Evolutionary conservation across 257 asterid genomes (phyloP), one percentile per base, ranked within the genome.

Genomic region (Solanum verrucosum): DNA sequence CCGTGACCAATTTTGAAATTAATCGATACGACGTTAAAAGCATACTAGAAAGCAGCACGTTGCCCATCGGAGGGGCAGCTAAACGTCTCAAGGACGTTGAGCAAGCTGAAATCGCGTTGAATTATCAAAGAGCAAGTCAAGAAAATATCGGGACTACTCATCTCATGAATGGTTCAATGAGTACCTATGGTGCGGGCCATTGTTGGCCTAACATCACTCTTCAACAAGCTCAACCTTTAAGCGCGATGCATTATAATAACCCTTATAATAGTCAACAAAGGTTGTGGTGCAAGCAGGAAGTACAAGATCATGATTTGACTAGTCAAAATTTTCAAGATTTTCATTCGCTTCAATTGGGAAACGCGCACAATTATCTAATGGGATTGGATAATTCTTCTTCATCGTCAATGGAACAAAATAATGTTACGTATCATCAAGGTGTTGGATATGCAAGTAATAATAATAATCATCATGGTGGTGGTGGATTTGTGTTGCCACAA

Each of bases 1-100:
- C 98, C 0, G 99, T 96, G 1, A 96, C 99, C 0, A 96, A 96
- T 90, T 96, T 96, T 34, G 99, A 96, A 35, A 95, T 96, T 10
- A 94, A 86, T 56, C 90, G 99, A 10, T 96, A 96, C 27, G 99
- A 96, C 3, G 99, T 96, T 35, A 96, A 95, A 87, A 93, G 95
- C 92, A 96, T 96, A 86, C 90, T 95, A 0, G 98, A 96, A 5
- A 96, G 99, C 90, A 84, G 91, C 90, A 93, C 93, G 3, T 87
- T 95, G 9, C 98, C 99, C 0, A 94, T 94, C 0, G 94, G 99
- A 0, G 96, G 95, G 0, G 96, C 98, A 0, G 98, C 98, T 1
- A 96, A 96, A 89, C 98, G 99, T 65, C 73, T 96, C 6, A 96
- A 93, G 86, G 98, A 94, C 9, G 98, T 94, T 0, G 97, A 94